Conservation (phyloP, 2,329 filamentous ascomycete species). For the Knufia fluminis region DNA sequence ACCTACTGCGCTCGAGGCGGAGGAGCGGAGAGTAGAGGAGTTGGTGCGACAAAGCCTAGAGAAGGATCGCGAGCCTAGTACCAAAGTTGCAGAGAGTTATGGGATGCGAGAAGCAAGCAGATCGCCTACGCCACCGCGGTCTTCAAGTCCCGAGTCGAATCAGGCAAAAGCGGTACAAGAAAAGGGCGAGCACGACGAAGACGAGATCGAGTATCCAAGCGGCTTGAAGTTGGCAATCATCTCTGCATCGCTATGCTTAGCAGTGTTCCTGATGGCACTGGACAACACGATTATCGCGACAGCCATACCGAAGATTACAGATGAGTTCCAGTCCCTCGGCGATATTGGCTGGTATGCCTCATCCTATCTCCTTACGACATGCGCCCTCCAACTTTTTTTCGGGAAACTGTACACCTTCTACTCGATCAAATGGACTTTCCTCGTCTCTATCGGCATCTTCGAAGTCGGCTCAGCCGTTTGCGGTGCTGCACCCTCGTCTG, state of each 20-base stretch:
- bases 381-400: slow-evolving; percentile 22
- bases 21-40: background rate
- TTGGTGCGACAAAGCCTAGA: background rate
- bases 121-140: background rate
- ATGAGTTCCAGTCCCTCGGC: slow-evolving; percentile 22
- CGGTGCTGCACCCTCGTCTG: slow-evolving; percentile 27
- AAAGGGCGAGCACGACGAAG: slow-evolving; percentile 18
- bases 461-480: slow-evolving; percentile 39
- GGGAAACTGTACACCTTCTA: slow-evolving; percentile 38
- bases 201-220: slow-evolving; percentile 30
- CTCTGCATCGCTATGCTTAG: slow-evolving; percentile 30
- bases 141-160: background rate
- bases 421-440: slow-evolving; percentile 35
- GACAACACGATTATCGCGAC: slow-evolving; percentile 29
- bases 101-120: slow-evolving; percentile 6
- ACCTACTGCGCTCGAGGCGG: background rate
- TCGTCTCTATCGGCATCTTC: slow-evolving; percentile 33
- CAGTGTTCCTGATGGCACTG: slow-evolving; percentile 33
- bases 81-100: background rate
- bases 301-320: slow-evolving; percentile 23
- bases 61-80: background rate
- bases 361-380: slow-evolving; percentile 23
- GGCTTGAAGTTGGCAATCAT: slow-evolving; percentile 29
- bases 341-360: slow-evolving; percentile 24
- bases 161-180: background rate